Percentiles rank a stretch among this genome's conserved stretches.
These are phyloP conservation scores for Aspergillus ustus DNA, from an alignment of 2,329 filamentous ascomycete species.

Conservation along the genomic window DNA sequence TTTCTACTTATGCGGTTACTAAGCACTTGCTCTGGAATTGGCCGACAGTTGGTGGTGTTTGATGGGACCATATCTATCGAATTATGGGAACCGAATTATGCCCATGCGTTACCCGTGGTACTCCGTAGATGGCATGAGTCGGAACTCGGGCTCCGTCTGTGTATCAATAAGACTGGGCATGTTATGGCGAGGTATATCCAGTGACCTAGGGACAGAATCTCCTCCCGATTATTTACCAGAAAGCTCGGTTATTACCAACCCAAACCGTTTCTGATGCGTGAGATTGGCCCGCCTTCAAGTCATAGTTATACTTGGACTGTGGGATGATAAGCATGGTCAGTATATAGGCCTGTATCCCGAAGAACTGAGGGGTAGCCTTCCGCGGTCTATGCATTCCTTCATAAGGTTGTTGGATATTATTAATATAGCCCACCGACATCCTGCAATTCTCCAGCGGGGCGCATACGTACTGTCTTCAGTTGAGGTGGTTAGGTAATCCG, in stretches of 20 bases:
- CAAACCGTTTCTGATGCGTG: not conserved
- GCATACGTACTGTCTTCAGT: not conserved
- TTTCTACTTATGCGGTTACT: too few species aligned
- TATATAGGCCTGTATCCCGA: not conserved
- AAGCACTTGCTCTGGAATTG: not conserved
- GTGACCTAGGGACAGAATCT: not conserved
- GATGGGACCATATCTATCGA: not conserved
- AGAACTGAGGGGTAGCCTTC: not conserved
- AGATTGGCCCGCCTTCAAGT: not conserved
- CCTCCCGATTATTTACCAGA: not conserved
- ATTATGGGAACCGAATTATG: too few species aligned
- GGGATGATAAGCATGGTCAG: not conserved
- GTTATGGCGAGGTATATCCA: not conserved
- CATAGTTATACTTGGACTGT: not conserved
- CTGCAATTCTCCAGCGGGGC: not conserved
- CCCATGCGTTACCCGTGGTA: too few species aligned
- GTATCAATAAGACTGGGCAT: not conserved
- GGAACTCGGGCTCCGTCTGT: too few species aligned
- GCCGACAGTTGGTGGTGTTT: not conserved
- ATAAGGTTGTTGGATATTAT: not conserved
- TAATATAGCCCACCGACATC: not conserved
- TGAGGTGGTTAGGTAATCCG: not conserved
- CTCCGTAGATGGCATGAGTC: too few species aligned
- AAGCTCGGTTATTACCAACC: not conserved
- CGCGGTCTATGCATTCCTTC: not conserved